Percentiles rank a stretch among this genome's conserved stretches.
These are phyloP conservation scores for Talaromyces sp. DNA, from an alignment of 2,329 filamentous ascomycete genomes.

Conservation along the genomic window DNA sequence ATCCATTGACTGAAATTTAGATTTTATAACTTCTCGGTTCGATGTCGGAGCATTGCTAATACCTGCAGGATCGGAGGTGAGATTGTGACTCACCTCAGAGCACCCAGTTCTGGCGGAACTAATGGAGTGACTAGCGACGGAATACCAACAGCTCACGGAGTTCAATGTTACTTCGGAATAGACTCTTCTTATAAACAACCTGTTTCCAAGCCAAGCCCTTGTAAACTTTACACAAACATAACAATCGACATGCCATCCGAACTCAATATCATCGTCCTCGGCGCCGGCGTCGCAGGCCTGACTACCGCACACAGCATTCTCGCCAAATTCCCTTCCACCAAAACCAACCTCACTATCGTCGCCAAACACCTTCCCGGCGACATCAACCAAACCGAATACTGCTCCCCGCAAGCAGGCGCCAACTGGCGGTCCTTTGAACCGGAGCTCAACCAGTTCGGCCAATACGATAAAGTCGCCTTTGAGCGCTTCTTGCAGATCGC, in stretches of 20 bases:
- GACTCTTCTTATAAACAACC: neutral
- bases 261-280: constrained; percentile 30
- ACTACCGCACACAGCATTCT: constrained; percentile 75
- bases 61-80: neutral
- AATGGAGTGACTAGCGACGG: neutral
- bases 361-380: constrained; percentile 18
- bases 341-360: constrained; percentile 14
- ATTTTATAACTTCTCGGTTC: neutral
- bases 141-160: neutral
- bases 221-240: neutral
- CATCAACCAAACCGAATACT: constrained; percentile 15
- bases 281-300: constrained; percentile 64
- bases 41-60: neutral
- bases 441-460: constrained; percentile 8
- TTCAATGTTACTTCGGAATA: neutral
- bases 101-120: neutral
- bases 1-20: neutral
- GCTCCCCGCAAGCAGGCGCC: constrained; percentile 17
- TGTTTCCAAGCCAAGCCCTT: neutral
- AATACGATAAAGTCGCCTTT: constrained; percentile 16
- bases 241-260: neutral
- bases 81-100: neutral
- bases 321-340: neutral
- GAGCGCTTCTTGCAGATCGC: constrained; percentile 15
- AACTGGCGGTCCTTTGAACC: constrained; percentile 17